Evolutionary conservation across 2,329 filamentous ascomycete species (phyloP).

Genomic region (Plenodomus lindquistii): DNA sequence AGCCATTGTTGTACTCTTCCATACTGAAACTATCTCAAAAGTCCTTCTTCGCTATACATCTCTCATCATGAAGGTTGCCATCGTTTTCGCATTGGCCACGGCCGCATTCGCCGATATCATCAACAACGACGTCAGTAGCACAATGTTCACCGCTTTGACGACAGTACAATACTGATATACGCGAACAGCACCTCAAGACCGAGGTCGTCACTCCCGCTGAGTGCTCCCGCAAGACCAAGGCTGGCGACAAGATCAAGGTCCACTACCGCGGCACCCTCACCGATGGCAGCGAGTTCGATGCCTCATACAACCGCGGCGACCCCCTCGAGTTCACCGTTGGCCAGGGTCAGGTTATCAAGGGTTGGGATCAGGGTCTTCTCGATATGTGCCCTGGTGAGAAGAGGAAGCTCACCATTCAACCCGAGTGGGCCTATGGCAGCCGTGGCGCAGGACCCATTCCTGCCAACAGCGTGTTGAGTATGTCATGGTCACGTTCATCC

Average conservation of each 20-base stretch:
- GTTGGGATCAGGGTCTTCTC: conserved; percentile 89
- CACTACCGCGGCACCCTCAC: conserved; percentile 81
- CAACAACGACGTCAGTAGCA: conserved; percentile 34
- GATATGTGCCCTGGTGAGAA: conserved; percentile 99
- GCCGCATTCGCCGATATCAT: conserved; percentile 42
- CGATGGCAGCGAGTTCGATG: conserved; percentile 62
- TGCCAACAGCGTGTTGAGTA: conserved; percentile 76
- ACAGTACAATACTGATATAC: conserved; percentile 2
- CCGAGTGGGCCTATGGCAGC: conserved; percentile 81
- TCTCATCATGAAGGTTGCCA: conserved; percentile 50
- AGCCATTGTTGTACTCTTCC: conserved; percentile 12
- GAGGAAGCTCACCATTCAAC: conserved; percentile 85
- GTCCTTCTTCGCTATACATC: background rate
- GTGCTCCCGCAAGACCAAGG: conserved; percentile 73
- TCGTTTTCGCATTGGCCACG: conserved; percentile 56
- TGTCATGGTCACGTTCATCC: conserved; percentile 21
- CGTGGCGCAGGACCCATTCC: conserved; percentile 84
- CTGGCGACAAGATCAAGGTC: conserved; percentile 78
- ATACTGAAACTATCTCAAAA: conserved; percentile 1
- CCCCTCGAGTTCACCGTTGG: conserved; percentile 84
- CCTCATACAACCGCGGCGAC: conserved; percentile 72
- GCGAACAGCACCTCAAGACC: conserved; percentile 68
- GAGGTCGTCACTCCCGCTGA: conserved; percentile 74
- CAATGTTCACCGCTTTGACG: conserved; percentile 7
- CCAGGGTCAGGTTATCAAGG: conserved; percentile 87